phyloP scores from a whole-genome alignment of 345 rosid species.

The Lepidium didymum region DNA sequence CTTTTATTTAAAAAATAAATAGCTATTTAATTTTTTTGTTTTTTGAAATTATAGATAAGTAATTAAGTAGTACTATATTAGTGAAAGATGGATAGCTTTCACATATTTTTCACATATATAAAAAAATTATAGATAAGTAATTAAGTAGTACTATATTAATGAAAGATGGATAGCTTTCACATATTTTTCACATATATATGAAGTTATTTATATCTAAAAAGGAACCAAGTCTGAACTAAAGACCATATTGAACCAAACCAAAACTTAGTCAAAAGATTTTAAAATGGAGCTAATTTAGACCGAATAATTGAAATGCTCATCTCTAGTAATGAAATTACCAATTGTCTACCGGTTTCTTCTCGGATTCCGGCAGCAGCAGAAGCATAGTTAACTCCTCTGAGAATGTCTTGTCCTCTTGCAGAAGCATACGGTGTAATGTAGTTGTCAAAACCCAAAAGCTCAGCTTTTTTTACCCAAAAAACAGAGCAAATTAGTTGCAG shows the following conservation, averaged over 20 bases:
- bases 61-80: not conserved
- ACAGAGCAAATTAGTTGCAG: not conserved
- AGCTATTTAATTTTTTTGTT: no score
- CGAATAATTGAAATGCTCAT: not conserved
- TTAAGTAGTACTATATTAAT: not conserved
- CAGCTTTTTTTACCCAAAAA: slow-evolving; percentile 28
- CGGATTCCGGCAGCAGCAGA: slow-evolving; percentile 89
- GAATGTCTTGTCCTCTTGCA: slow-evolving; percentile 47
- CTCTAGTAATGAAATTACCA: slow-evolving; percentile 31
- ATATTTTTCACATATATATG: not conserved
- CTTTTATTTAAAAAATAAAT: no score
- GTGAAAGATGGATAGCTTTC: not conserved
- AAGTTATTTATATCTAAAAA: not conserved
- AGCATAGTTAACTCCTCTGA: slow-evolving; percentile 70
- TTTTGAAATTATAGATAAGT: no score
- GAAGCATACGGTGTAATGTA: slow-evolving; percentile 52
- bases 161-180: not conserved
- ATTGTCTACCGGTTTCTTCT: slow-evolving; percentile 73
- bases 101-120: not conserved
- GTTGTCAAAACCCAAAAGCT: slow-evolving; percentile 51
- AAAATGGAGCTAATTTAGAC: not conserved
- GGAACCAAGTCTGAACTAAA: not conserved
- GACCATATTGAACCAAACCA: not conserved
- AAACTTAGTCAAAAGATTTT: not conserved
- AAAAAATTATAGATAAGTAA: no score